These are phyloP conservation scores for Naganishia cerealis DNA, from an alignment of 1,284 basidiomycete species.

Conservation along the genomic window DNA sequence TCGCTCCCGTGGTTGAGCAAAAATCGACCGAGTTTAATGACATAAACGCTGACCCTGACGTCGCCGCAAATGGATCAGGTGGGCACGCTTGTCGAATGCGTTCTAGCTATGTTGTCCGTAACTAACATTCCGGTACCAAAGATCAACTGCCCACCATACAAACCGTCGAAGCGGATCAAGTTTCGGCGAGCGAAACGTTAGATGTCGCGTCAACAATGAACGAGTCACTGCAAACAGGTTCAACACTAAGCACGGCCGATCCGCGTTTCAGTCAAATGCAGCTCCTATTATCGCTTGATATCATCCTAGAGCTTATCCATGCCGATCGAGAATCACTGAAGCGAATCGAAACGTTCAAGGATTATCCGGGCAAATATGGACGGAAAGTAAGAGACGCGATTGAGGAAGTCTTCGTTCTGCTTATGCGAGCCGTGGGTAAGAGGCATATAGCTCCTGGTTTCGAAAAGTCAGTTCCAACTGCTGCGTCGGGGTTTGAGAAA, in stretches of 20 bases:
- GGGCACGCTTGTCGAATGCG: not conserved
- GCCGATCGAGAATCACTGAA: conserved; percentile 86
- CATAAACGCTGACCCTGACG: conserved; percentile 39
- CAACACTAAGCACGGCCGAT: conserved; percentile 12
- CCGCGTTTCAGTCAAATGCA: conserved; percentile 62
- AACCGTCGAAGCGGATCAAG: conserved; percentile 8
- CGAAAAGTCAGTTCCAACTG: conserved; percentile 60
- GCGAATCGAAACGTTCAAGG: conserved; percentile 82
- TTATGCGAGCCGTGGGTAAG: conserved; percentile 74
- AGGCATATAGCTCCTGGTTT: conserved; percentile 86
- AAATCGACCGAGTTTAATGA: conserved; percentile 58
- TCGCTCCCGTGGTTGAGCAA: conserved; percentile 44
- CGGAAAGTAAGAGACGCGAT: conserved; percentile 80
- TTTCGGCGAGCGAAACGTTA: not conserved
- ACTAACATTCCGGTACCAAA: not conserved
- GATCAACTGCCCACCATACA: conserved; percentile 9
- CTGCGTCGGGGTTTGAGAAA: conserved; percentile 3
- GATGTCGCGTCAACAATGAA: not conserved
- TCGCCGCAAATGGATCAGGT: conserved; percentile 22
- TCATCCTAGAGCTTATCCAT: conserved; percentile 87
- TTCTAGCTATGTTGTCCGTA: not conserved
- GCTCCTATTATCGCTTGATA: conserved; percentile 83
- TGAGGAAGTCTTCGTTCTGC: conserved; percentile 84
- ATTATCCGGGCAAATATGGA: conserved; percentile 80
- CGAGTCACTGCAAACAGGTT: not conserved